These are phyloP conservation scores for Ploettnerulaceae sp. DNA, from an alignment of 2,329 filamentous ascomycete species.

Conservation along the genomic window DNA sequence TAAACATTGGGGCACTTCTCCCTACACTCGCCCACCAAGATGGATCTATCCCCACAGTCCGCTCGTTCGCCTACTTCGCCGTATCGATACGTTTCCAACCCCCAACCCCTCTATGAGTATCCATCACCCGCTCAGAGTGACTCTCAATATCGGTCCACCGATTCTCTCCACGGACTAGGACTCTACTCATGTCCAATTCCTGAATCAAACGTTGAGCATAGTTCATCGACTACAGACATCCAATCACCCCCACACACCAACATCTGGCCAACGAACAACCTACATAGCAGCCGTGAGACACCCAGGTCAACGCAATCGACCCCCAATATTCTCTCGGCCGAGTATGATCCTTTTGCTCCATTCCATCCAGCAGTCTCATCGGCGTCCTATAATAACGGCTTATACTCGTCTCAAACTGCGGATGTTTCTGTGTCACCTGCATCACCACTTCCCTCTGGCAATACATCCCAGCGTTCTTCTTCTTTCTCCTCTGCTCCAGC, in stretches of 20 bases:
- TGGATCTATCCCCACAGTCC: constrained; percentile 34
- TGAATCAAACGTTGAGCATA: constrained; percentile 25
- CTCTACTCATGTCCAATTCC: constrained; percentile 32
- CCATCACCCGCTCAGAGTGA: constrained; percentile 33
- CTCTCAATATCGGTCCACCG: constrained; percentile 28
- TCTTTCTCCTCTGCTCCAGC: constrained; percentile 33
- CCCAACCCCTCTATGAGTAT: constrained; percentile 34
- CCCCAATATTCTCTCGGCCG: constrained; percentile 44
- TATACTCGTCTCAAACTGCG: constrained; percentile 41
- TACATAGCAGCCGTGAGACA: constrained; percentile 27
- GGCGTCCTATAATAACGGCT: constrained; percentile 42
- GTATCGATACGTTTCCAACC: constrained; percentile 27
- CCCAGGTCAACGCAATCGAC: constrained; percentile 28
- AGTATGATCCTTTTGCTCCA: constrained; percentile 48
- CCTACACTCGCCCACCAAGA: constrained; percentile 23
- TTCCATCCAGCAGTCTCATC: constrained; percentile 40
- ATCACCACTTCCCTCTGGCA: constrained; percentile 31
- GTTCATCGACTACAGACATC: constrained; percentile 20
- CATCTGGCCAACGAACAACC: constrained; percentile 26
- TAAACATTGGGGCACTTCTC: constrained; percentile 15
- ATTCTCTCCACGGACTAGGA: constrained; percentile 30
- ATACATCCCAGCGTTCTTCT: constrained; percentile 33
- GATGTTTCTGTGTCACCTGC: constrained; percentile 32
- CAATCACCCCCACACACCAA: constrained; percentile 25
- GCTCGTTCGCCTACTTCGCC: constrained; percentile 31